Percentiles rank a stretch among this genome's conserved stretches.
These are phyloP conservation scores for Rhododendron henanense DNA, from an alignment of 148 eudicot species.

Conservation along the genomic window DNA sequence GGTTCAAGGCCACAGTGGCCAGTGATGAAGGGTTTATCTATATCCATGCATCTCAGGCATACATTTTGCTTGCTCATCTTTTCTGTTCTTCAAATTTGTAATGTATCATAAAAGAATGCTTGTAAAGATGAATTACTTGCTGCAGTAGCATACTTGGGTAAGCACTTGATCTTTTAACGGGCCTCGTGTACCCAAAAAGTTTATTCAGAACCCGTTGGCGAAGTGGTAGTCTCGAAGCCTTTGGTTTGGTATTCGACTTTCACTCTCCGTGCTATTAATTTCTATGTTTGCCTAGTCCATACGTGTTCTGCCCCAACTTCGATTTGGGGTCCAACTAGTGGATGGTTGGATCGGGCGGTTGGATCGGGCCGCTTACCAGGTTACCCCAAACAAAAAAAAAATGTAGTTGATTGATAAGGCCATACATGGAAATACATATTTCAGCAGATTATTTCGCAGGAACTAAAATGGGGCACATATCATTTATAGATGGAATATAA, in stretches of 20 bases:
- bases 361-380: not conserved
- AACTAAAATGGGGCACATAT: not conserved
- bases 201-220: not conserved
- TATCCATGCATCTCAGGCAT: not conserved
- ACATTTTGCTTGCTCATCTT: not conserved
- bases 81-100: not conserved
- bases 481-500: not conserved
- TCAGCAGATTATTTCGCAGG: not conserved
- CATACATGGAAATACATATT: not conserved
- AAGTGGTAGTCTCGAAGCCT: not conserved
- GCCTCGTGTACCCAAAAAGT: not conserved
- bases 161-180: not conserved
- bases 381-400: not conserved
- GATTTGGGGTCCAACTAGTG: not conserved
- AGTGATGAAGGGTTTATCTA: not conserved
- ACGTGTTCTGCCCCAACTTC: not conserved
- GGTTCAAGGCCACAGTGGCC: constrained; percentile 1
- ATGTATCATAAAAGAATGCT: not conserved
- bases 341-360: not conserved
- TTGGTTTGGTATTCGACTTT: not conserved
- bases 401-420: not conserved
- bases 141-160: not conserved
- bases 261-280: not conserved
- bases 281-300: not conserved
- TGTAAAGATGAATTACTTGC: not conserved